A percentile compares a stretch with the other conserved stretches of the same genome.
Conservation (phyloP, 352 stramenopile species). For the Pythium folliculosum region DNA sequence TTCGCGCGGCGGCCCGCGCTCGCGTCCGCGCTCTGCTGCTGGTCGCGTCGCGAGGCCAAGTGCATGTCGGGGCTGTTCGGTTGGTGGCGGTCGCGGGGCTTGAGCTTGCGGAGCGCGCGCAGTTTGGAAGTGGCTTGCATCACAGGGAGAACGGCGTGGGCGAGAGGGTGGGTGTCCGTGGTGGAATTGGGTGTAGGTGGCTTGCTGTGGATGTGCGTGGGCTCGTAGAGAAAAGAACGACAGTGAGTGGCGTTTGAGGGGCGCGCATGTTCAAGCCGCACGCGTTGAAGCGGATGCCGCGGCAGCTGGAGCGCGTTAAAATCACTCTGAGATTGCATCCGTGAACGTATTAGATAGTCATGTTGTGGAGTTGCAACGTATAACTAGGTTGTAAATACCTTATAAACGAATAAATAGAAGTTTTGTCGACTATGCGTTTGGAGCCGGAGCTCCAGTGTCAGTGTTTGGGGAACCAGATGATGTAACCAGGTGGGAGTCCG, state of each 20-base stretch:
- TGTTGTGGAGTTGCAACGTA: too few relatives aligned
- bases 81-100: conserved; percentile 7
- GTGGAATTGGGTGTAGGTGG: too few relatives aligned
- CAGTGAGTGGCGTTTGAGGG: not conserved
- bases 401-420: too few relatives aligned
- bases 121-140: conserved; percentile 23
- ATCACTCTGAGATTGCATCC: not conserved
- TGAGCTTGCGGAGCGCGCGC: conserved; percentile 14
- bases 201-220: too few relatives aligned
- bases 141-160: not conserved
- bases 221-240: too few relatives aligned
- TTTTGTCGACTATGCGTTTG: too few relatives aligned
- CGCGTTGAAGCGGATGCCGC: conserved; percentile 11
- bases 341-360: too few relatives aligned
- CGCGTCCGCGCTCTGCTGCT: not conserved
- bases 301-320: conserved; percentile 17
- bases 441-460: too few relatives aligned
- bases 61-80: not conserved
- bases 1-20: not conserved
- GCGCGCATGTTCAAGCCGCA: conserved; percentile 19
- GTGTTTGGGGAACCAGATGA: too few relatives aligned
- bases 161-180: not conserved
- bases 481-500: too few relatives aligned
- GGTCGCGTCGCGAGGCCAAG: conserved; percentile 1
- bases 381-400: too few relatives aligned